These are phyloP conservation scores for Rhododendron simsii DNA, from an alignment of 148 eudicot species.

Conservation along the genomic window DNA sequence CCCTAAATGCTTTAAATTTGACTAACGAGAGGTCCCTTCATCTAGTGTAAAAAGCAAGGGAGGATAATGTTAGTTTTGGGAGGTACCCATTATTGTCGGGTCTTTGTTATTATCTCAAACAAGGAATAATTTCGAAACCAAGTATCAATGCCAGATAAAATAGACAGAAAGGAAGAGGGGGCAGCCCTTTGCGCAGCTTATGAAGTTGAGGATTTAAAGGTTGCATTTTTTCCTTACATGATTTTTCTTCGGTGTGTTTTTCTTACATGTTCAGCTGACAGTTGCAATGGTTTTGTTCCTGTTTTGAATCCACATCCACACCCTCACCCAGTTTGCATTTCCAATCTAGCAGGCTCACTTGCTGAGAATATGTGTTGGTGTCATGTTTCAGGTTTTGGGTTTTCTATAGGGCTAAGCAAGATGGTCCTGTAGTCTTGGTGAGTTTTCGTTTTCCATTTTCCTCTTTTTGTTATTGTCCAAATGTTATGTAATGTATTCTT, in stretches of 20 bases:
- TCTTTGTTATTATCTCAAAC: neutral
- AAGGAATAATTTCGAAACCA: neutral
- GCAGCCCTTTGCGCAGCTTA: neutral
- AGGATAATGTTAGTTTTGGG: neutral
- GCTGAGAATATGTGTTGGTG: neutral
- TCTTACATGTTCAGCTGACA: neutral
- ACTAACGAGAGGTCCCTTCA: neutral
- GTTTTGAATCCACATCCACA: neutral
- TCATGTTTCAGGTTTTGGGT: slow-evolving; percentile 83
- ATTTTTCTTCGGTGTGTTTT: neutral
- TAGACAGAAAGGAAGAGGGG: neutral
- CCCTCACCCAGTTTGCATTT: neutral
- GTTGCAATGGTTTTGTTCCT: neutral
- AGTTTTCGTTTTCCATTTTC: slow-evolving; percentile 16
- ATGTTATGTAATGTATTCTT: no score
- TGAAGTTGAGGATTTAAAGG: neutral
- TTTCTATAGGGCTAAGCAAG: slow-evolving; percentile 92
- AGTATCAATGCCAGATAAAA: neutral
- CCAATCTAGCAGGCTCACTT: neutral
- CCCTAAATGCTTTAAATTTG: neutral
- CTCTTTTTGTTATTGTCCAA: neutral
- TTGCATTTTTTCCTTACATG: neutral
- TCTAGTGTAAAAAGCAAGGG: neutral
- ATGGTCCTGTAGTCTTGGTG: slow-evolving; percentile 96
- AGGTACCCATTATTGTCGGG: neutral